Evolutionary conservation across 2,329 filamentous ascomycete species (phyloP).

Genomic region (Clonostachys solani): DNA sequence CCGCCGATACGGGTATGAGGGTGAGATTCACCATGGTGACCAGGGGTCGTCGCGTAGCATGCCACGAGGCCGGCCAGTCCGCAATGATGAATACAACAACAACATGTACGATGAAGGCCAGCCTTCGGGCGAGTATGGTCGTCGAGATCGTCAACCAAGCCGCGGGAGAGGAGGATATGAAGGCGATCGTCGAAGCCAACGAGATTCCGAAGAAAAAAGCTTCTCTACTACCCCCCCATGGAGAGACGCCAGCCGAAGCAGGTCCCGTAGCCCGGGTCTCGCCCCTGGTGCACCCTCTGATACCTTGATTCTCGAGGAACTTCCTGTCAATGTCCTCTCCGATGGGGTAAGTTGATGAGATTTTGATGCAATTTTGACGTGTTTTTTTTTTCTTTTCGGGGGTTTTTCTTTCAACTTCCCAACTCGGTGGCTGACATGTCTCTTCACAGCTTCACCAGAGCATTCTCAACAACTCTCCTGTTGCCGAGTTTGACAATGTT

Average conservation of each 20-base stretch:
- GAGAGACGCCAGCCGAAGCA: conserved; percentile 19
- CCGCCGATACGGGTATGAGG: conserved; percentile 14
- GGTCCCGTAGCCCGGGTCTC: conserved; percentile 25
- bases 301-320: conserved; percentile 50
- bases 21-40: conserved; percentile 14
- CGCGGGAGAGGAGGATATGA: conserved; percentile 5
- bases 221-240: conserved; percentile 16
- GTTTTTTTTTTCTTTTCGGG: too few species aligned
- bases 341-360: background rate
- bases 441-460: conserved; percentile 26
- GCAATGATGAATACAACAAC: conserved; percentile 18
- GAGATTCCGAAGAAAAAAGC: conserved; percentile 7
- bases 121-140: conserved; percentile 19
- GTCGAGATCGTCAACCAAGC: conserved; percentile 4
- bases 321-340: conserved; percentile 14
- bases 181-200: conserved; percentile 11
- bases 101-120: conserved; percentile 32
- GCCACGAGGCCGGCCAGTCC: conserved; percentile 9
- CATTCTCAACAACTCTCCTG: conserved; percentile 23
- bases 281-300: conserved; percentile 38
- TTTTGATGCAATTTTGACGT: background rate
- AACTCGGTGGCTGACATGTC: conserved; percentile 12
- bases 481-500: conserved; percentile 27
- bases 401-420: too few species aligned
- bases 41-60: conserved; percentile 4